Evolutionary conservation across 345 rosid genomes (phyloP).

Genomic region (Populus euphratica): DNA sequence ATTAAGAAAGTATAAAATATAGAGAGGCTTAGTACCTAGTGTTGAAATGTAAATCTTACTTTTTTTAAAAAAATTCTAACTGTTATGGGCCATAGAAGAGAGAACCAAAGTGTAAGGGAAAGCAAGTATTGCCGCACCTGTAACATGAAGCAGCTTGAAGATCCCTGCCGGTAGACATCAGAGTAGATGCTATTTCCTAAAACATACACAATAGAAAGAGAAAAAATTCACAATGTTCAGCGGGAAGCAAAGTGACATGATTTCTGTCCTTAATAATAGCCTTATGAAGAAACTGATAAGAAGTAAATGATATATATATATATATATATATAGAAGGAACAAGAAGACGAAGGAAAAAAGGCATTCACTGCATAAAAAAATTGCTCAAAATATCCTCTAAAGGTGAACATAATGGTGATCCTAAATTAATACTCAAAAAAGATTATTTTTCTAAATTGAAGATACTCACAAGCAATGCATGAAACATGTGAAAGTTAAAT

Average conservation of each 20-base stretch:
- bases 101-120: not conserved
- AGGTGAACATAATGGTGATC: not conserved
- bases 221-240: not conserved
- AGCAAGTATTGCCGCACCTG: conserved; percentile 42
- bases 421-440: not conserved
- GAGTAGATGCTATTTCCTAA: conserved; percentile 31
- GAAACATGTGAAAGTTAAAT: not conserved
- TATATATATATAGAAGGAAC: no score
- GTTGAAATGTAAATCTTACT: not conserved
- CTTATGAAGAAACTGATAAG: not conserved
- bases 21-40: not conserved
- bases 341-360: not conserved
- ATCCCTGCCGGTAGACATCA: conserved; percentile 25
- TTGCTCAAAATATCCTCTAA: not conserved
- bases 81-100: no score
- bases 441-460: not conserved
- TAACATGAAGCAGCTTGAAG: conserved; percentile 44
- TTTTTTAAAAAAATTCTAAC: not conserved
- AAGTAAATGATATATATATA: not conserved
- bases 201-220: not conserved
- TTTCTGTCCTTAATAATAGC: not conserved
- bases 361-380: not conserved
- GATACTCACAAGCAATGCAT: not conserved
- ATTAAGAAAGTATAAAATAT: not conserved
- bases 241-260: not conserved